Evolutionary conservation across 2,329 filamentous ascomycete genomes (phyloP).

Genomic region (Trichophyton verrucosum): DNA sequence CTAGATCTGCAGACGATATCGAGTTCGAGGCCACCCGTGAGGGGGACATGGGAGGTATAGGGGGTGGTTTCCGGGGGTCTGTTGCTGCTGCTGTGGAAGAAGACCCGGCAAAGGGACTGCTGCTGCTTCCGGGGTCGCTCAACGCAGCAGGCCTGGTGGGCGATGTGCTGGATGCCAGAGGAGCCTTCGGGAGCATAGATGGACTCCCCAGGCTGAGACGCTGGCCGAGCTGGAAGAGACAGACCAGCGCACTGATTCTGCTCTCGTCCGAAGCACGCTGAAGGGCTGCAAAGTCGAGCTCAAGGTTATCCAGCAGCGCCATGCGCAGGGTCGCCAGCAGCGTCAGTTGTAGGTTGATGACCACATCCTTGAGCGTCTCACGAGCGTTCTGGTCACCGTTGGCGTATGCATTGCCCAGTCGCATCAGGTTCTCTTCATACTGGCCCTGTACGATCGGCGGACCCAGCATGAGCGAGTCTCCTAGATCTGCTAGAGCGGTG

Average conservation of each 20-base stretch:
- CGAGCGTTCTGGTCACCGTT: slow-evolving; percentile 27
- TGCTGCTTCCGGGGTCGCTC: not conserved
- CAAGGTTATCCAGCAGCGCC: slow-evolving; percentile 21
- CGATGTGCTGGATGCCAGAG: not conserved
- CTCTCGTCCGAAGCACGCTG: slow-evolving; percentile 26
- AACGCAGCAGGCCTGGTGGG: too few species aligned
- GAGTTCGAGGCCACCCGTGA: not conserved
- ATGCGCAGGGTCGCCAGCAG: slow-evolving; percentile 24
- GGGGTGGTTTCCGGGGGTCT: not conserved
- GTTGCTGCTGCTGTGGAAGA: not conserved
- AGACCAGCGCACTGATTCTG: slow-evolving; percentile 24
- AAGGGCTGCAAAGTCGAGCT: slow-evolving; percentile 22
- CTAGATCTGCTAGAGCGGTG: slow-evolving; percentile 15
- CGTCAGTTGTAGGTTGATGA: slow-evolving; percentile 26
- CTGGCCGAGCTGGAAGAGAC: slow-evolving; percentile 26
- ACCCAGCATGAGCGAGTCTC: slow-evolving; percentile 26
- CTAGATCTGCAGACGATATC: not conserved
- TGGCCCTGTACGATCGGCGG: slow-evolving; percentile 25
- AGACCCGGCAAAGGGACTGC: not conserved
- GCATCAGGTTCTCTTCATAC: slow-evolving; percentile 24
- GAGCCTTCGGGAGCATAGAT: not conserved
- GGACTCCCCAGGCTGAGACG: slow-evolving; percentile 14
- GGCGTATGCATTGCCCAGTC: slow-evolving; percentile 25
- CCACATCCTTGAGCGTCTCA: slow-evolving; percentile 29
- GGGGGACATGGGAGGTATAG: not conserved